A percentile compares a stretch with the other conserved stretches of the same genome.
phyloP scores from a whole-genome alignment of 1,284 basidiomycete species.

The Microbotryomycetes sp. region DNA sequence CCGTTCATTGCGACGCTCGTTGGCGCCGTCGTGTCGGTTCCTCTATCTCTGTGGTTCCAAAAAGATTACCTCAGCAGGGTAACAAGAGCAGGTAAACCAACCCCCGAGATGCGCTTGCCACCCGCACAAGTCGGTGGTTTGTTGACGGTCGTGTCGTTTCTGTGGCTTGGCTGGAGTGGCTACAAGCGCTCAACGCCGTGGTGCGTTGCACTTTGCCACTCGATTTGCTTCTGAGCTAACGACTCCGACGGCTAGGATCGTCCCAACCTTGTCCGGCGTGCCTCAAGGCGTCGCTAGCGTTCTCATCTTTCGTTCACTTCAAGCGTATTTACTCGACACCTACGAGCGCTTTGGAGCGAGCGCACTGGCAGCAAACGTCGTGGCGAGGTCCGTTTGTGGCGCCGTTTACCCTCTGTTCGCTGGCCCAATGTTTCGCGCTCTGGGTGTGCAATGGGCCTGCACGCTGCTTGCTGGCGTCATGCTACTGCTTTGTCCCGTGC shows the following conservation, averaged over 20 bases:
- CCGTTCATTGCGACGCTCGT: slow-evolving; percentile 40
- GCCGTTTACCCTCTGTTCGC: slow-evolving; percentile 40
- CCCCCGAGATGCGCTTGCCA: slow-evolving; percentile 34
- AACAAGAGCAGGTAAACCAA: slow-evolving; percentile 24
- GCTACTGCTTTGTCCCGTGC: slow-evolving; percentile 38
- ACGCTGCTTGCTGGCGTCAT: slow-evolving; percentile 38
- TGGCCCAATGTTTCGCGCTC: slow-evolving; percentile 19
- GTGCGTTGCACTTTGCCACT: not conserved
- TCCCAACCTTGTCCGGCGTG: slow-evolving; percentile 38
- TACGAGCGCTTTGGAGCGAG: slow-evolving; percentile 40
- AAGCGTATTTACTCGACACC: slow-evolving; percentile 40
- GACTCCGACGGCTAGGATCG: slow-evolving; percentile 29
- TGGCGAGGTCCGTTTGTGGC: slow-evolving; percentile 36
- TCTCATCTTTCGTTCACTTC: slow-evolving; percentile 38
- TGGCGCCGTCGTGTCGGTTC: slow-evolving; percentile 35
- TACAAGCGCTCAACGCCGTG: slow-evolving; percentile 14
- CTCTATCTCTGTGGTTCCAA: slow-evolving; percentile 26
- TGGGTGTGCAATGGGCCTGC: slow-evolving; percentile 36
- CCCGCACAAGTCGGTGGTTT: slow-evolving; percentile 36
- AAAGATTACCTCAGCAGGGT: slow-evolving; percentile 33
- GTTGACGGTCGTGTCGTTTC: slow-evolving; percentile 37
- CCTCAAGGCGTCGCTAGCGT: slow-evolving; percentile 38
- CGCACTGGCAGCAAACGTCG: slow-evolving; percentile 40
- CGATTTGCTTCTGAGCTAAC: slow-evolving; percentile 27
- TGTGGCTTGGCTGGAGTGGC: slow-evolving; percentile 32